Percentiles rank a stretch among this genome's conserved stretches.
These are phyloP conservation scores for Daldinia vernicosa DNA, from an alignment of 495 filamentous ascomycete genomes.

Conservation along the genomic window DNA sequence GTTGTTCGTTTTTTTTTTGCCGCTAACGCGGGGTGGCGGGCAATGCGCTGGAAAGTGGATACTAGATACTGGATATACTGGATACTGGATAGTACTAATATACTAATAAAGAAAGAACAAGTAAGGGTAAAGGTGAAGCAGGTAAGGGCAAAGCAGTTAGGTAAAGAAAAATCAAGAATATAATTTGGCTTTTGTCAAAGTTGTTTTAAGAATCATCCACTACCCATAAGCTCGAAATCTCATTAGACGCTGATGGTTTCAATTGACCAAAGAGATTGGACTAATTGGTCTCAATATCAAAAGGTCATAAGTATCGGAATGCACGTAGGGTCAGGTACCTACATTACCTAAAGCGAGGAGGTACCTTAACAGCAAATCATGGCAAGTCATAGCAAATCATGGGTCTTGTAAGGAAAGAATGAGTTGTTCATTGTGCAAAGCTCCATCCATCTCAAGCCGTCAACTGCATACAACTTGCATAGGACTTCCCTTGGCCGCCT, in stretches of 20 bases:
- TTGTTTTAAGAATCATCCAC: constrained; percentile 5
- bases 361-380: constrained; percentile 23
- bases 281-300: constrained; percentile 34
- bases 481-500: constrained; percentile 26
- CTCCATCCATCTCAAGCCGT: constrained; percentile 25
- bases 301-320: constrained; percentile 30
- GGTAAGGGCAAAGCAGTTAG: background rate
- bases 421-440: constrained; percentile 40
- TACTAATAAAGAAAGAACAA: constrained; percentile 15
- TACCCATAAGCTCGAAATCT: constrained; percentile 6
- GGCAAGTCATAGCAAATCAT: constrained; percentile 28
- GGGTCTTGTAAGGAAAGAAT: constrained; percentile 25
- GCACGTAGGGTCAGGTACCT: constrained; percentile 44
- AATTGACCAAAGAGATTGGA: constrained; percentile 44
- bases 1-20: constrained; percentile 32
- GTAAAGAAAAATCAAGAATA: constrained; percentile 6
- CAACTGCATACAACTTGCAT: constrained; percentile 29
- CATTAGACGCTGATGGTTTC: constrained; percentile 3
- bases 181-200: background rate
- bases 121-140: constrained; percentile 1
- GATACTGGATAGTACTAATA: constrained; percentile 24
- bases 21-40: constrained; percentile 39
- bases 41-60: constrained; percentile 25
- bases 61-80: constrained; percentile 12
- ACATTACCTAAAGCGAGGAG: constrained; percentile 29